These are phyloP conservation scores for Litchi chinensis DNA, from an alignment of 345 rosid species.

Conservation along the genomic window DNA sequence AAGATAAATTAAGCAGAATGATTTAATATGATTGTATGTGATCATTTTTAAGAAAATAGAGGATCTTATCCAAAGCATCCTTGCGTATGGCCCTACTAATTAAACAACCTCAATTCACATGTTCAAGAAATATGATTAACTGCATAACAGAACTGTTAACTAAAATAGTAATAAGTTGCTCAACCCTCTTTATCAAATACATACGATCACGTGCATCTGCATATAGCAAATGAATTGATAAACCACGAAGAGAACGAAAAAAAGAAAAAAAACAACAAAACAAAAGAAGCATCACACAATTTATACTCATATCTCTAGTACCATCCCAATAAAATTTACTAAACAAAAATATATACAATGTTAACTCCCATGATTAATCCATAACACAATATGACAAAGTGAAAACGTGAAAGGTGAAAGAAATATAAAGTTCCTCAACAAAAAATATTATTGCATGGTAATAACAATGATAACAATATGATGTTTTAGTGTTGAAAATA, in stretches of 20 bases:
- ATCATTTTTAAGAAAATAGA: constrained; percentile 71
- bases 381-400: too few relatives aligned
- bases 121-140: constrained; percentile 97
- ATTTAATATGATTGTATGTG: constrained; percentile 52
- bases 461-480: too few relatives aligned
- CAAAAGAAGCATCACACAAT: too few relatives aligned
- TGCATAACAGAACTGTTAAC: constrained; percentile 24
- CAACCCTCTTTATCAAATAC: neutral
- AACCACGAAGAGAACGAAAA: neutral
- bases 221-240: neutral
- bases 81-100: constrained; percentile 98
- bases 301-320: neutral
- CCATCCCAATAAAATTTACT: too few relatives aligned
- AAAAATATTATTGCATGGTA: too few relatives aligned
- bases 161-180: neutral
- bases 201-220: neutral
- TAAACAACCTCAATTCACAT: constrained; percentile 93
- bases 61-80: constrained; percentile 91
- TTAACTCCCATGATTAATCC: too few relatives aligned
- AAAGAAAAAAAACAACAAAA: too few relatives aligned
- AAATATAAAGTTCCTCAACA: too few relatives aligned
- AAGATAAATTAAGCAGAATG: constrained; percentile 2
- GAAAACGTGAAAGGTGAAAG: too few relatives aligned
- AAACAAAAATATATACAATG: too few relatives aligned
- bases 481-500: too few relatives aligned